phyloP scores from a whole-genome alignment of 495 filamentous ascomycete genomes.

The Aspergillus kassunensis region DNA sequence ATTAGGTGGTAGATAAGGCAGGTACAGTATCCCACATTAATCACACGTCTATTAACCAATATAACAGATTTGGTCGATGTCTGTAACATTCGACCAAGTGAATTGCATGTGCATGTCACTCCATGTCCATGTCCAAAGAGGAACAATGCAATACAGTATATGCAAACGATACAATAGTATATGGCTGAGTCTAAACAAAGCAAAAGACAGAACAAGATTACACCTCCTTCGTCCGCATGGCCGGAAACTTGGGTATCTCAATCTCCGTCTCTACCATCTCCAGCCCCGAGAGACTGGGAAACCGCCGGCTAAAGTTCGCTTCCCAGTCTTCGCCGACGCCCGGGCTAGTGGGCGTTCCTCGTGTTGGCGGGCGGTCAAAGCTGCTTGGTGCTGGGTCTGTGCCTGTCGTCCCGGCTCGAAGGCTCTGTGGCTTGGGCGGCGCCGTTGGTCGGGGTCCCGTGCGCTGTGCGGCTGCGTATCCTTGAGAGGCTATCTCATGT shows the following conservation, averaged over 20 bases:
- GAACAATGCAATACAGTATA: no score
- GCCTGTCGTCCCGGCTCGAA: constrained; percentile 40
- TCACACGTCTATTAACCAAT: constrained; percentile 6
- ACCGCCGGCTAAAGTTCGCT: constrained; percentile 72
- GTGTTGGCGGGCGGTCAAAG: constrained; percentile 14
- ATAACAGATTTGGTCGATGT: constrained; percentile 3
- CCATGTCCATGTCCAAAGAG: no score
- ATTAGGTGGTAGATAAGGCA: constrained; percentile 7
- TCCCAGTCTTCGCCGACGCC: constrained; percentile 72
- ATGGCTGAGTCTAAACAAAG: constrained; percentile 8
- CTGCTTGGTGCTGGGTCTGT: background rate
- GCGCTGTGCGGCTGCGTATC: constrained; percentile 23
- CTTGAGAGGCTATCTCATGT: constrained; percentile 20
- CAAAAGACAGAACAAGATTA: constrained; percentile 16
- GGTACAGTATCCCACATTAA: constrained; percentile 4
- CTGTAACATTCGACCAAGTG: no score
- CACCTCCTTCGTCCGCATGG: constrained; percentile 41
- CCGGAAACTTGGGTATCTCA: constrained; percentile 38
- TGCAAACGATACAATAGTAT: no score
- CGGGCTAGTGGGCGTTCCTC: constrained; percentile 23
- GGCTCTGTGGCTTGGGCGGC: constrained; percentile 59
- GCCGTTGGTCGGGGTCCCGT: constrained; percentile 41
- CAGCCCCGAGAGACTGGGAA: constrained; percentile 72
- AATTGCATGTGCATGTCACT: no score
- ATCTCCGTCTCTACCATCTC: constrained; percentile 81